These are phyloP conservation scores for Solanum pinnatisectum DNA, from an alignment of 257 asterid species.

Conservation along the genomic window DNA sequence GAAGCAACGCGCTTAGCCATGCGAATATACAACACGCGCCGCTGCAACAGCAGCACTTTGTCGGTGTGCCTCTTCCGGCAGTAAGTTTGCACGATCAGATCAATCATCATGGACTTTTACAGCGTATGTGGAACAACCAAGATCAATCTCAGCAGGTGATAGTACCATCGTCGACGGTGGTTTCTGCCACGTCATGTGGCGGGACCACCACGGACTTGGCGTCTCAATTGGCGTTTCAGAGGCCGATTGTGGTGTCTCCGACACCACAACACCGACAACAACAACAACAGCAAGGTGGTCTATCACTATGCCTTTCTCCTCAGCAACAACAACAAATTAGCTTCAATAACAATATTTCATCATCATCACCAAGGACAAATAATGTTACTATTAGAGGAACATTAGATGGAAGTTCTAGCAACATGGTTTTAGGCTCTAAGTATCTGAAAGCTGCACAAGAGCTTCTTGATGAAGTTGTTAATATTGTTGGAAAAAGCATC, in stretches of 20 bases:
- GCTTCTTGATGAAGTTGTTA: slow-evolving; percentile 58
- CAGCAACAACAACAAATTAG: slow-evolving; percentile 17
- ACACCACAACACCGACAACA: not conserved
- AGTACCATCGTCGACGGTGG: slow-evolving; percentile 7
- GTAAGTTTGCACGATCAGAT: slow-evolving; percentile 1
- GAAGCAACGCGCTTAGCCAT: slow-evolving; percentile 9
- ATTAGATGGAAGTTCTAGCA: slow-evolving; percentile 12
- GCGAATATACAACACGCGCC: slow-evolving; percentile 26
- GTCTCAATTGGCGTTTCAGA: slow-evolving; percentile 6
- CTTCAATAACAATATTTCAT: not conserved
- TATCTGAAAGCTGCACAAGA: slow-evolving; percentile 60
- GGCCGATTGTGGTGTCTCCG: not conserved
- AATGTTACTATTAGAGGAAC: slow-evolving; percentile 8
- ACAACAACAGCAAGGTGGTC: slow-evolving; percentile 19
- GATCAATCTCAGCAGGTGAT: slow-evolving; percentile 7
- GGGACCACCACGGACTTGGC: slow-evolving; percentile 9
- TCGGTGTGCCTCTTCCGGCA: slow-evolving; percentile 26
- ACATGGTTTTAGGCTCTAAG: slow-evolving; percentile 40
- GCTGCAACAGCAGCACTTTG: slow-evolving; percentile 24
- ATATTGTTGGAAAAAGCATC: slow-evolving; percentile 24
- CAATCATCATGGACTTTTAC: not conserved
- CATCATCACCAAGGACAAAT: slow-evolving; percentile 5
- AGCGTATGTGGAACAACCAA: not conserved
- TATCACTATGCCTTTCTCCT: slow-evolving; percentile 52
- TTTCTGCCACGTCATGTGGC: not conserved